Conservation (phyloP, 2,329 filamentous ascomycete genomes). For the Aspergillus flavus region DNA sequence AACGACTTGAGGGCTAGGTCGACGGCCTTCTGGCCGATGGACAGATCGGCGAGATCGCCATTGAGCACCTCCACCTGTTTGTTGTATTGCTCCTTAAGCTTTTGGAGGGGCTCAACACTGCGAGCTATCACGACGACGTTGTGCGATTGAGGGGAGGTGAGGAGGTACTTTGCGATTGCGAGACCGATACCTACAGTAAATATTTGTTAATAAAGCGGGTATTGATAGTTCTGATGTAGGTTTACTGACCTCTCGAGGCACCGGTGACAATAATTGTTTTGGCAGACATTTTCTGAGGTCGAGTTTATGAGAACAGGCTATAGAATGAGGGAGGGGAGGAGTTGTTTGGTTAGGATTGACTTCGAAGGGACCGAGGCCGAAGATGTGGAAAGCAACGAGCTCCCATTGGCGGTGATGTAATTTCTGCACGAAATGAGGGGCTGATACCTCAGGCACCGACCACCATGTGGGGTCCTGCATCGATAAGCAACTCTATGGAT, state of each 20-base stretch:
- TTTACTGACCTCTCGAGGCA: slow-evolving; percentile 8
- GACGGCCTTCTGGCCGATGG: slow-evolving; percentile 62
- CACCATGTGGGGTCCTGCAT: neutral
- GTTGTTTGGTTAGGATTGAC: neutral
- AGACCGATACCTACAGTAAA: slow-evolving; percentile 59
- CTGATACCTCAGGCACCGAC: neutral
- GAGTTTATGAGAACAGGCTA: neutral
- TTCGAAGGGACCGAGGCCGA: neutral
- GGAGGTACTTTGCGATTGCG: slow-evolving; percentile 62
- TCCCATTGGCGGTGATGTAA: slow-evolving; percentile 16
- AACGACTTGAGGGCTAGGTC: slow-evolving; percentile 68
- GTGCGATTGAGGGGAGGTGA: slow-evolving; percentile 51
- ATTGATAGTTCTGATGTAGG: neutral
- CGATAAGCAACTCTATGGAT: neutral
- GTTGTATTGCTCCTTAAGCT: slow-evolving; percentile 57
- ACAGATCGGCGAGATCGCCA: slow-evolving; percentile 60
- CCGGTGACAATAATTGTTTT: slow-evolving; percentile 3
- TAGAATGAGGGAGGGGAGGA: neutral
- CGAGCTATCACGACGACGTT: slow-evolving; percentile 63
- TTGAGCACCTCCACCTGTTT: slow-evolving; percentile 58
- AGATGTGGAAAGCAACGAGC: neutral
- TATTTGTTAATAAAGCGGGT: slow-evolving; percentile 2
- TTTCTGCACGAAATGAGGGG: neutral
- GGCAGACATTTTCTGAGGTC: neutral
- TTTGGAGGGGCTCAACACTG: slow-evolving; percentile 55